Evolutionary conservation across 371 early-diverging fungal genomes (phyloP).

Genomic region (Batrachochytrium dendrobatidis): DNA sequence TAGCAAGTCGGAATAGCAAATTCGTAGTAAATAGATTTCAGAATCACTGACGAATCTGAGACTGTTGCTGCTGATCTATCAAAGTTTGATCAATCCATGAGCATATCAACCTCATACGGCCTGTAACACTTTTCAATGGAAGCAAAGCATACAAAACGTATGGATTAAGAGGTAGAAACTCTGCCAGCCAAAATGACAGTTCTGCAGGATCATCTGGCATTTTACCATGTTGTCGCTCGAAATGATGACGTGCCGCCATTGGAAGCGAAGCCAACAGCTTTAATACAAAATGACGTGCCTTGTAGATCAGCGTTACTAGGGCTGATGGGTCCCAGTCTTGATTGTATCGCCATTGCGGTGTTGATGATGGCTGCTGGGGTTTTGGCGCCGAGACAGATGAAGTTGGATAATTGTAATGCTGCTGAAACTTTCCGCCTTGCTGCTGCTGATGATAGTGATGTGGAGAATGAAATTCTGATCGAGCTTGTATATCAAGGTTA

Average conservation of each 20-base stretch:
- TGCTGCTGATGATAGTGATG: not conserved
- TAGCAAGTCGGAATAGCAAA: too few species aligned
- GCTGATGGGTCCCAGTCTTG: constrained; percentile 15
- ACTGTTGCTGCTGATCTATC: not conserved
- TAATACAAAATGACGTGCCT: constrained; percentile 9
- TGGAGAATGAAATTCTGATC: not conserved
- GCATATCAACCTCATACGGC: constrained; percentile 10
- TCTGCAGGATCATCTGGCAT: constrained; percentile 22
- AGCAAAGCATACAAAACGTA: constrained; percentile 11
- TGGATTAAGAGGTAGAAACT: constrained; percentile 16
- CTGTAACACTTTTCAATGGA: constrained; percentile 7
- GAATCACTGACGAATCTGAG: too few species aligned
- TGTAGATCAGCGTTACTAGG: not conserved
- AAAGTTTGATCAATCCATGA: constrained; percentile 11
- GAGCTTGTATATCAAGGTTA: too few species aligned
- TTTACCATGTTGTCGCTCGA: constrained; percentile 16
- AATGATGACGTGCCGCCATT: constrained; percentile 5
- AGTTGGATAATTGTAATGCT: not conserved
- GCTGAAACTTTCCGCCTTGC: not conserved
- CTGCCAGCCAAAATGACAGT: constrained; percentile 25
- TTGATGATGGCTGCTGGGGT: not conserved
- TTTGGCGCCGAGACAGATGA: not conserved
- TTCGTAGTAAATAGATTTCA: too few species aligned
- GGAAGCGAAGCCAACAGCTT: constrained; percentile 8
- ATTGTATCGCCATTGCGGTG: not conserved